Percentiles rank a stretch among this genome's conserved stretches.
Conservation (phyloP, 352 stramenopile species). For the Pythium plurisporium region DNA sequence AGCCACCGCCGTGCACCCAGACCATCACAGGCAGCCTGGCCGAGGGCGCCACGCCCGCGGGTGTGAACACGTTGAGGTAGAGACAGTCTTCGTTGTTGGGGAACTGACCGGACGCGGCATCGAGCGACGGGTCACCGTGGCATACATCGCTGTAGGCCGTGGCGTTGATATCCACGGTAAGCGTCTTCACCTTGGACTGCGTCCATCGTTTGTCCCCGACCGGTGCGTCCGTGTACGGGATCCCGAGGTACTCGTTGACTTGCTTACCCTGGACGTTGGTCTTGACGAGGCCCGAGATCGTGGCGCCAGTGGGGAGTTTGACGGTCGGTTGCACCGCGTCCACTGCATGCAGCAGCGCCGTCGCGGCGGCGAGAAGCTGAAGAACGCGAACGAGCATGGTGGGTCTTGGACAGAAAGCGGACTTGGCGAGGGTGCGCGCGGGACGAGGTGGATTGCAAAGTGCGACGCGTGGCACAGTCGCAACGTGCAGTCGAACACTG, state of each 20-base stretch:
- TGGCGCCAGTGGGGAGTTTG: neutral
- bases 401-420: too few relatives aligned
- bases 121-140: neutral
- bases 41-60: neutral
- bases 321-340: neutral
- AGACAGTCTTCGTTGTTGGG: neutral
- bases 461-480: too few relatives aligned
- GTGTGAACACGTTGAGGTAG: neutral
- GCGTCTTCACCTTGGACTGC: neutral
- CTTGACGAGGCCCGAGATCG: neutral
- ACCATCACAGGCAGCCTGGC: neutral
- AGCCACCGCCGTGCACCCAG: neutral
- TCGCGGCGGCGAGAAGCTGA: neutral
- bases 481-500: too few relatives aligned
- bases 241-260: neutral
- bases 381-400: neutral
- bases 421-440: too few relatives aligned
- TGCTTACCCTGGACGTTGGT: neutral
- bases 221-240: neutral
- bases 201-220: neutral
- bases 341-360: neutral
- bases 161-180: neutral
- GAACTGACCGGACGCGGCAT: neutral
- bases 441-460: too few relatives aligned
- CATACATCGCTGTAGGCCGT: neutral